A percentile compares a stretch with the other conserved stretches of the same genome.
Evolutionary conservation across 2,329 filamentous ascomycete genomes (phyloP).

Genomic region (Rosellinia necatrix): DNA sequence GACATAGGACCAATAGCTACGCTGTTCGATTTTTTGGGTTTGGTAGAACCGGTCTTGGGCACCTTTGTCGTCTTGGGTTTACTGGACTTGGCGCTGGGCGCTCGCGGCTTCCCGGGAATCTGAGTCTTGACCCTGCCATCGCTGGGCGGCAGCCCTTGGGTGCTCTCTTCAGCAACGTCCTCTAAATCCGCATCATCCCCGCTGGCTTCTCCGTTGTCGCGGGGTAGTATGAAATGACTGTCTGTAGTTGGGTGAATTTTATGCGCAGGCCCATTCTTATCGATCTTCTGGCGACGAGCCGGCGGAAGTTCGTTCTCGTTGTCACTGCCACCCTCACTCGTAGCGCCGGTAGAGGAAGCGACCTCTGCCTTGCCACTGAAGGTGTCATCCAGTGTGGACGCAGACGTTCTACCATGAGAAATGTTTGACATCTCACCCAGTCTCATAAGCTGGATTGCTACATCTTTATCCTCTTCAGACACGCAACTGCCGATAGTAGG

Average conservation of each 20-base stretch:
- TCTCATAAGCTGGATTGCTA: conserved; percentile 95
- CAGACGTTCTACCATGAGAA: conserved; percentile 89
- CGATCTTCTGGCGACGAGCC: conserved; percentile 62
- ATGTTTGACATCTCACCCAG: conserved; percentile 93
- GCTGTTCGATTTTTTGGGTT: conserved; percentile 57
- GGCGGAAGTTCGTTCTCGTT: conserved; percentile 66
- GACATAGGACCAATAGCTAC: conserved; percentile 58
- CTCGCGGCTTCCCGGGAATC: conserved; percentile 41
- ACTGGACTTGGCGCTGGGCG: conserved; percentile 45
- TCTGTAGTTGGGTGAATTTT: conserved; percentile 58
- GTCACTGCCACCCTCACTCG: conserved; percentile 75
- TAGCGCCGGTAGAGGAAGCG: conserved; percentile 82
- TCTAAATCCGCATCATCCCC: conserved; percentile 63
- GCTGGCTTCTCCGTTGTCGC: conserved; percentile 51
- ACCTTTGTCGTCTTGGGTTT: conserved; percentile 52
- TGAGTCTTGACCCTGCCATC: conserved; percentile 49
- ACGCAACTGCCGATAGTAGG: conserved; percentile 97
- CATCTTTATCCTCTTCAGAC: conserved; percentile 91
- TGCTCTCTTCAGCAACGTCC: conserved; percentile 47
- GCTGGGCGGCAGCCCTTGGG: conserved; percentile 48
- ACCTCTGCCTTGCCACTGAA: conserved; percentile 88
- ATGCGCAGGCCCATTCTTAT: conserved; percentile 47
- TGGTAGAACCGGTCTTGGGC: conserved; percentile 50
- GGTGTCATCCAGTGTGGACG: conserved; percentile 90
- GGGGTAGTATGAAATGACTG: conserved; percentile 55